Evolutionary conservation across 2,329 filamentous ascomycete genomes (phyloP), one percentile per base, ranked within the genome.

Genomic region (Rutstroemia sp.): DNA sequence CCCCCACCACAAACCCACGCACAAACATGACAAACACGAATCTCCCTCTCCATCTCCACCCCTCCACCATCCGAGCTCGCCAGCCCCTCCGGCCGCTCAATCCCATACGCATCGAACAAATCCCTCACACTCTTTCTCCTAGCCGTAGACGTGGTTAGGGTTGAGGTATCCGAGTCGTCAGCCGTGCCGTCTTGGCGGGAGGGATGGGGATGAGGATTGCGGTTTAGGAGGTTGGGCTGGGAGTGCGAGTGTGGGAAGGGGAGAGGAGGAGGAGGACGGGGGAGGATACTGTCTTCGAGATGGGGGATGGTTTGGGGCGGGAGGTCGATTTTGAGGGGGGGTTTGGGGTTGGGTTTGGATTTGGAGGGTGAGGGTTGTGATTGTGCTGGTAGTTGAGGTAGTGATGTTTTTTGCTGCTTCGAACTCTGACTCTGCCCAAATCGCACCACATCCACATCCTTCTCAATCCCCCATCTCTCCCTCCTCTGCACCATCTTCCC

Each of bases 1-100:
- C 70, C 67, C 46, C 64, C 68, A 39, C 75, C 71, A 42, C 68
- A 62, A 21, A 57, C 69, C 46, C 72, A 71, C 12, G 73, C 74
- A 61, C 79, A 83, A 9, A 77, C 67, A 61, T 81, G 79, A 58
- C 79, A 82, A 25, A 75, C 52, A 71, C 73, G 42, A 58, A 51
- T 14, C 44, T 36, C 9, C 38, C 57, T 17, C 6, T 19, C n/a
- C 4, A 23, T 23, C 23, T 5, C 4, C 6, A 4, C 42, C 14
- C 5, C 6, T 4, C 2, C 42, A 39, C 57, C 57, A 46, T 63
- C 59, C 27, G 64, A 75, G 21, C 61, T 63, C 9, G 60, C 58
- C 49, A 68, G 58, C 51, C 75, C 74, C 30, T 71, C 65, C 34
- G 78, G 77, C 19, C 70, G 70, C 23, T 74, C 70, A 56, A 79